Evolutionary conservation across 768 basidiomycete species (phyloP).

Genomic region (Daedalea quercina): DNA sequence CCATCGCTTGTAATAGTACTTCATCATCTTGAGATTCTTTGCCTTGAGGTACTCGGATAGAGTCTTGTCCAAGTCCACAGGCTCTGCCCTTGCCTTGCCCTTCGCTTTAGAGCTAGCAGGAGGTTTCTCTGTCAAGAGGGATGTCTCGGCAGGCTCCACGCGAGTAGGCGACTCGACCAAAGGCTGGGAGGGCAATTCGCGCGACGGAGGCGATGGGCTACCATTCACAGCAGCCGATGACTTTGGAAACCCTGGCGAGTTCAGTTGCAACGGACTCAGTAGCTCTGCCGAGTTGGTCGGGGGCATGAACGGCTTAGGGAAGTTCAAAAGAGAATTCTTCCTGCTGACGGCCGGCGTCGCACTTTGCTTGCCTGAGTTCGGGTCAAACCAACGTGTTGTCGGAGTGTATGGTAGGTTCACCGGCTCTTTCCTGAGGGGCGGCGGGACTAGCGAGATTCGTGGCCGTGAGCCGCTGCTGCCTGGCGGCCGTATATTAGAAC

Average conservation of each 20-base stretch:
- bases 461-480: neutral
- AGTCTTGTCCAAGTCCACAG: neutral
- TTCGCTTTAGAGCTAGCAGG: slow-evolving; percentile 8
- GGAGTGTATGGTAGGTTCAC: slow-evolving; percentile 27
- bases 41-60: neutral
- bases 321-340: slow-evolving; percentile 19
- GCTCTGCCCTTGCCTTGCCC: neutral
- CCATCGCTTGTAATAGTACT: slow-evolving; percentile 38
- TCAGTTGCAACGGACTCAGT: slow-evolving; percentile 21
- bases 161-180: neutral
- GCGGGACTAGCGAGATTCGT: slow-evolving; percentile 15
- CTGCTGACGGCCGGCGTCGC: slow-evolving; percentile 6
- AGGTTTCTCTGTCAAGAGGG: neutral
- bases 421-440: slow-evolving; percentile 18
- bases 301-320: slow-evolving; percentile 16
- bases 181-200: neutral
- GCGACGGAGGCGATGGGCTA: slow-evolving; percentile 3
- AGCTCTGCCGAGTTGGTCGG: slow-evolving; percentile 12
- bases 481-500: slow-evolving; percentile 2
- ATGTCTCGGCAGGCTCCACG: neutral
- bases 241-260: slow-evolving; percentile 5
- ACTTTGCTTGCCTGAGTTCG: slow-evolving; percentile 9
- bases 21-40: slow-evolving; percentile 24
- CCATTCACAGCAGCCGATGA: neutral
- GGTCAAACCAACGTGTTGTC: slow-evolving; percentile 21